Evolutionary conservation across 2,329 filamentous ascomycete species (phyloP).

Genomic region (Pseudogymnoascus sp.): DNA sequence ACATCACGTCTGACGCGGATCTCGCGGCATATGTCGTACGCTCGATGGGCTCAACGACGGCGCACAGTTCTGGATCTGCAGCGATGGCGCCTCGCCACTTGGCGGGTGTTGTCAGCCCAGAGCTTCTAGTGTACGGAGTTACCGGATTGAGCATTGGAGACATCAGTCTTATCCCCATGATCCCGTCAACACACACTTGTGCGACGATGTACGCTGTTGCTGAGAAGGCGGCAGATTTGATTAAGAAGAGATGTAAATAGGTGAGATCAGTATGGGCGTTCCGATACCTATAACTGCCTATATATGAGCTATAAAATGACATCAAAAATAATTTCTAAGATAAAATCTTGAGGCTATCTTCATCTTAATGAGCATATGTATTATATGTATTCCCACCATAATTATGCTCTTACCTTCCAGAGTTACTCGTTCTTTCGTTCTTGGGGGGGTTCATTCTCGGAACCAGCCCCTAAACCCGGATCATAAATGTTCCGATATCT

Average conservation of each 20-base stretch:
- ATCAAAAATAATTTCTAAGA: background rate
- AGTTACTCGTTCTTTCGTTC: background rate
- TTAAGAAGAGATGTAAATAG: conserved; percentile 1
- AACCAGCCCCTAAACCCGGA: background rate
- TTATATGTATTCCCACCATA: background rate
- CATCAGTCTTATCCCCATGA: conserved; percentile 21
- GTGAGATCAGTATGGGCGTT: background rate
- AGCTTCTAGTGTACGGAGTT: conserved; percentile 16
- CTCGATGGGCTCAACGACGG: conserved; percentile 30
- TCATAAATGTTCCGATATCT: background rate
- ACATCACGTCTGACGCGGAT: conserved; percentile 20
- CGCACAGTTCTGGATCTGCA: conserved; percentile 27
- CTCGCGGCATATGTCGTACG: conserved; percentile 22
- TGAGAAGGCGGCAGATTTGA: conserved; percentile 13
- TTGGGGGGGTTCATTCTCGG: background rate
- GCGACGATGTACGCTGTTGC: conserved; percentile 14
- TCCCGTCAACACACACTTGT: conserved; percentile 12
- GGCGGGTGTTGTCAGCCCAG: conserved; percentile 16
- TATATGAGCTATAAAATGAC: background rate
- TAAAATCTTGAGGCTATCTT: background rate
- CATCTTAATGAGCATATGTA: background rate
- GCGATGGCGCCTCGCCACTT: conserved; percentile 14
- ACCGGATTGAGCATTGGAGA: conserved; percentile 13
- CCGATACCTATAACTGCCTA: background rate
- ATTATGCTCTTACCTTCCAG: background rate